These are phyloP conservation scores for Huntiella savannae DNA, from an alignment of 2,329 filamentous ascomycete genomes.

Conservation along the genomic window DNA sequence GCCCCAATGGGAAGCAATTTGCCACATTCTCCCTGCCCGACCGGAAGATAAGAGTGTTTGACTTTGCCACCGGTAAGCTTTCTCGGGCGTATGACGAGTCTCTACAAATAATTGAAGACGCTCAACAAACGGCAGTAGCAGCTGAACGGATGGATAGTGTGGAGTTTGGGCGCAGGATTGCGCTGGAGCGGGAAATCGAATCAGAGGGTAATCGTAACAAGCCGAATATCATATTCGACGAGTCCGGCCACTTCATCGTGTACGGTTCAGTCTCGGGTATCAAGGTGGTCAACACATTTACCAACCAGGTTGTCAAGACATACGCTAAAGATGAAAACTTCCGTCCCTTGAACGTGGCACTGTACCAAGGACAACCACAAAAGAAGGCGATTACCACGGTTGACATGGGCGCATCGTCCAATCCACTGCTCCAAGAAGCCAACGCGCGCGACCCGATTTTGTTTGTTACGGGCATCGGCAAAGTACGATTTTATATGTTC, in stretches of 20 bases:
- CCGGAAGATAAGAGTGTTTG: constrained; percentile 79
- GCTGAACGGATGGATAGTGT: constrained; percentile 68
- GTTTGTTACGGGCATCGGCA: constrained; percentile 63
- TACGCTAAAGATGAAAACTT: constrained; percentile 84
- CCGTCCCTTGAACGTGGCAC: constrained; percentile 58
- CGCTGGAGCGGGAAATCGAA: constrained; percentile 72
- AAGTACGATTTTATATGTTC: constrained; percentile 94
- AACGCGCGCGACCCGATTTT: constrained; percentile 82
- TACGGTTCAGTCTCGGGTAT: constrained; percentile 84
- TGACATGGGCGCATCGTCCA: constrained; percentile 89
- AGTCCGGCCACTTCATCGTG: constrained; percentile 84
- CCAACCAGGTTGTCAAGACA: constrained; percentile 76
- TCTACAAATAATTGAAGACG: constrained; percentile 68
- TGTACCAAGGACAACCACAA: constrained; percentile 91
- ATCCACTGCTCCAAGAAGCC: constrained; percentile 81
- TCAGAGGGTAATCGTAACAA: constrained; percentile 46
- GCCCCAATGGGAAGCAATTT: constrained; percentile 70
- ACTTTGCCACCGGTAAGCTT: constrained; percentile 75
- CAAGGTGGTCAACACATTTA: constrained; percentile 91
- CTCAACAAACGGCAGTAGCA: constrained; percentile 85
- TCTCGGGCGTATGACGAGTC: constrained; percentile 92
- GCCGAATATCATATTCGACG: constrained; percentile 82
- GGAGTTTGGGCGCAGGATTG: constrained; percentile 77
- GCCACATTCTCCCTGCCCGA: constrained; percentile 84
- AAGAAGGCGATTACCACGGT: constrained; percentile 87